Evolutionary conservation across 2,329 filamentous ascomycete species (phyloP).

Genomic region (Talaromyces sp.): DNA sequence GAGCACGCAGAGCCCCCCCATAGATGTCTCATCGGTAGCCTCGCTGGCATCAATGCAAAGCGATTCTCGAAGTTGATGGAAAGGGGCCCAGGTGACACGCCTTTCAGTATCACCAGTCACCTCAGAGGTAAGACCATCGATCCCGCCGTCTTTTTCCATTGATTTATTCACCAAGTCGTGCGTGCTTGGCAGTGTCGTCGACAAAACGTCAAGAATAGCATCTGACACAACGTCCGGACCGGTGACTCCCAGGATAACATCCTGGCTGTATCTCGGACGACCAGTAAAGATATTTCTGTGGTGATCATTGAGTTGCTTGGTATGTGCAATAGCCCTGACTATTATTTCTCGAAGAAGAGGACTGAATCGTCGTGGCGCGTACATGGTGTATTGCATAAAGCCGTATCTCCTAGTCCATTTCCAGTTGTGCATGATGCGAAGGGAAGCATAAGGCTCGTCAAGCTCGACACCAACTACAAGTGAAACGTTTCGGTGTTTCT

Average conservation of each 20-base stretch:
- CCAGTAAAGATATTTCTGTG: constrained; percentile 10
- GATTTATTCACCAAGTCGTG: constrained; percentile 22
- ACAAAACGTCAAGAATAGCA: constrained; percentile 25
- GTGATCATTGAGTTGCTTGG: constrained; percentile 18
- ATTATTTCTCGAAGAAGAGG: constrained; percentile 26
- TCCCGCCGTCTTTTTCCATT: constrained; percentile 15
- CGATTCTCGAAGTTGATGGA: constrained; percentile 20
- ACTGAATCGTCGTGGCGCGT: constrained; percentile 30
- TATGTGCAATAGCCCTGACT: constrained; percentile 27
- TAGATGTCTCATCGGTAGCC: constrained; percentile 46
- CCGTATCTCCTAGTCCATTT: constrained; percentile 30
- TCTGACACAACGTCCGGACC: constrained; percentile 31
- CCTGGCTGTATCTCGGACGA: constrained; percentile 19
- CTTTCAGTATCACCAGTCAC: constrained; percentile 8
- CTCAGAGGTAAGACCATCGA: constrained; percentile 15
- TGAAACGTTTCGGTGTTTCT: constrained; percentile 19
- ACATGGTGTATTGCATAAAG: constrained; percentile 30
- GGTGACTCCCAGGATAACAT: constrained; percentile 25
- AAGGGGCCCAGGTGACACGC: constrained; percentile 31
- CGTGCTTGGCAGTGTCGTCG: constrained; percentile 19
- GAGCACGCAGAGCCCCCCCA: constrained; percentile 82
- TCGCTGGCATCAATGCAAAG: constrained; percentile 19
- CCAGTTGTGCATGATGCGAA: constrained; percentile 25
- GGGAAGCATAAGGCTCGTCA: constrained; percentile 30
- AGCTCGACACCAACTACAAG: constrained; percentile 30